A percentile compares a stretch with the other conserved stretches of the same genome.
phyloP scores from a whole-genome alignment of 208 protist genomes.

The Acanthamoeba triangularis region DNA sequence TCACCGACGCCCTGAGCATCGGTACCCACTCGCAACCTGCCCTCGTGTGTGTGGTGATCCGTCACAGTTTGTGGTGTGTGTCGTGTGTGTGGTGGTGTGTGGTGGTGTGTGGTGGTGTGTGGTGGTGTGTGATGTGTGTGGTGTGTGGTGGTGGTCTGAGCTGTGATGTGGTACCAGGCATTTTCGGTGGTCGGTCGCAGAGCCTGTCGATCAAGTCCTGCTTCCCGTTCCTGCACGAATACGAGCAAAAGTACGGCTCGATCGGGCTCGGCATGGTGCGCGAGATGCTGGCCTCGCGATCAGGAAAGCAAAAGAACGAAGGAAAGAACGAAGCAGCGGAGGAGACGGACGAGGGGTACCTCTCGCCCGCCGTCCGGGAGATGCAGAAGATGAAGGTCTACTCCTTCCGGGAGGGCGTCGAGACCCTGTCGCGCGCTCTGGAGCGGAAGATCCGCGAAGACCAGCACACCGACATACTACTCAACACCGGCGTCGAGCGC shows the following conservation, averaged over 20 bases:
- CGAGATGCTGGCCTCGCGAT: not conserved
- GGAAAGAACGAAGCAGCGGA: not conserved
- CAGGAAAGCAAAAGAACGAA: not conserved
- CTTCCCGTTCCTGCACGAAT: constrained; percentile 58
- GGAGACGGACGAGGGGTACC: not conserved
- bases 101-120: not conserved
- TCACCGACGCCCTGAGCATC: constrained; percentile 50
- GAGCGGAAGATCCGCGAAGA: constrained; percentile 17
- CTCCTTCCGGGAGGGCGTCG: constrained; percentile 45
- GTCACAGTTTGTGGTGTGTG: too few relatives aligned
- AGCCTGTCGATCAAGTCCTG: constrained; percentile 33
- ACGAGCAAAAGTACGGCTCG: constrained; percentile 68
- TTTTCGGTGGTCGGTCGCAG: constrained; percentile 17
- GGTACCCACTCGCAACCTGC: not conserved
- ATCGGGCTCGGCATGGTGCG: constrained; percentile 7
- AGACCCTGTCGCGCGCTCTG: not conserved
- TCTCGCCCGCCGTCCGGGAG: not conserved
- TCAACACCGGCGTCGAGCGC: not conserved
- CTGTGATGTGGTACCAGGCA: not conserved
- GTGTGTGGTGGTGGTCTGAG: not conserved
- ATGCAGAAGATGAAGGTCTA: constrained; percentile 69
- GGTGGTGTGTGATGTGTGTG: not conserved
- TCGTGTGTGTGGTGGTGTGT: not conserved
- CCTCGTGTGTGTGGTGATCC: not conserved
- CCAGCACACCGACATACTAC: not conserved